Percentiles rank a stretch among this genome's conserved stretches.
These are phyloP conservation scores for Serpula lacrymans DNA, from an alignment of 768 basidiomycete species.

Conservation along the genomic window DNA sequence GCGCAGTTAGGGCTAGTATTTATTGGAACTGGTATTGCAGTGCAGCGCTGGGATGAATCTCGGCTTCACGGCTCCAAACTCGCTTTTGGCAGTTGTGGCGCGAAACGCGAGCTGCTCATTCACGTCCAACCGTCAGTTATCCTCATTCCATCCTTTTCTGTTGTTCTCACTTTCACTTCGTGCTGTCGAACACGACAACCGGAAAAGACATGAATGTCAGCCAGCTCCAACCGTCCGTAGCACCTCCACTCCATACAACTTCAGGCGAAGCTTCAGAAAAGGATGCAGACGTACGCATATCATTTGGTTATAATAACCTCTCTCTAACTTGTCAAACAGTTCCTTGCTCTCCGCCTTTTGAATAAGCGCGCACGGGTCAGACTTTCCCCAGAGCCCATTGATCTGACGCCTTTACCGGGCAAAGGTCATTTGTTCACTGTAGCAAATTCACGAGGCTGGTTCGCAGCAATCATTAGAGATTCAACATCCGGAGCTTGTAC, in stretches of 20 bases:
- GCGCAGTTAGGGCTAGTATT: too few species aligned
- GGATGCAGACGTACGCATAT: constrained; percentile 25
- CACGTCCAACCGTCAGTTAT: too few species aligned
- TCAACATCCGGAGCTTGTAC: constrained; percentile 35
- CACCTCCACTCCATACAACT: constrained; percentile 19
- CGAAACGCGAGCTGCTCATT: too few species aligned
- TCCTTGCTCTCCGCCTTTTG: constrained; percentile 36
- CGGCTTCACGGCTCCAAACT: too few species aligned
- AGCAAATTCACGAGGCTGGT: constrained; percentile 64
- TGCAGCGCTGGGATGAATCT: too few species aligned
- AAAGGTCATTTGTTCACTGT: constrained; percentile 55
- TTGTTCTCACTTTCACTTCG: too few species aligned
- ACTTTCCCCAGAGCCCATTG: constrained; percentile 51
- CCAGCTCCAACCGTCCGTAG: constrained; percentile 23
- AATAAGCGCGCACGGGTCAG: constrained; percentile 64
- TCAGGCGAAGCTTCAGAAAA: constrained; percentile 25
- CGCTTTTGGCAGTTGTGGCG: too few species aligned
- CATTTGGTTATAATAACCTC: too few species aligned
- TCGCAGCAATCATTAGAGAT: constrained; percentile 54
- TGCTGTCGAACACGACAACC: too few species aligned
- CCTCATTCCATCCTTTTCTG: too few species aligned
- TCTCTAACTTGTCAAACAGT: constrained; percentile 25
- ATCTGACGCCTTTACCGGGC: constrained; percentile 36
- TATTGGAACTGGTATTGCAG: too few species aligned
- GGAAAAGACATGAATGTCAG: constrained; percentile 26